These are phyloP conservation scores for Platanthera guangdongensis DNA, from an alignment of 106 monocot species.

Conservation along the genomic window DNA sequence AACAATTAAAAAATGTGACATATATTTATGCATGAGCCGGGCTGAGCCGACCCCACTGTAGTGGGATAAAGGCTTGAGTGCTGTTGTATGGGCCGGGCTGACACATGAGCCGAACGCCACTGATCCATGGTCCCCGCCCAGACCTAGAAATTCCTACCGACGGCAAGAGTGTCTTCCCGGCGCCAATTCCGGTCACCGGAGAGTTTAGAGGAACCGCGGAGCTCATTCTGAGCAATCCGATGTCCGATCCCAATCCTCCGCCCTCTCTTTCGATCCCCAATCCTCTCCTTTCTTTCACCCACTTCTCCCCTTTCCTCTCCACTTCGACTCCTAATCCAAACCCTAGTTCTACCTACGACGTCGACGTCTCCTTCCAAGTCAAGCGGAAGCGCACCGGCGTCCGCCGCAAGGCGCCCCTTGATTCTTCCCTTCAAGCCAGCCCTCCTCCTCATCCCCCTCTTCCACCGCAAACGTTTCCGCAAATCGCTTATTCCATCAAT, in stretches of 20 bases:
- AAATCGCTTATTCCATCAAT: background rate
- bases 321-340: constrained; percentile 5
- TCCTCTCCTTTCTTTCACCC: background rate
- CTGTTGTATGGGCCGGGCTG: too few relatives aligned
- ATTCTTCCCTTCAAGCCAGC: constrained; percentile 5
- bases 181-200: background rate
- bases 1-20: too few relatives aligned
- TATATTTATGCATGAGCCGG: too few relatives aligned
- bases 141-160: too few relatives aligned
- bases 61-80: too few relatives aligned
- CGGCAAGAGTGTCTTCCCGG: background rate
- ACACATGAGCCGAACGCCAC: too few relatives aligned
- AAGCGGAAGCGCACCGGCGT: constrained; percentile 93
- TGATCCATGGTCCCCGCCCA: too few relatives aligned
- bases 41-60: too few relatives aligned
- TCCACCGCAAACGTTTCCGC: background rate
- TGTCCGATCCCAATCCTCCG: background rate
- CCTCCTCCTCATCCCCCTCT: constrained; percentile 9
- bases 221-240: background rate
- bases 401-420: constrained; percentile 46
- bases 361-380: constrained; percentile 37
- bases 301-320: constrained; percentile 3
- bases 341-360: constrained; percentile 23
- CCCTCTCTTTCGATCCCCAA: background rate
- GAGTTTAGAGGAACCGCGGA: background rate